Percentiles rank a stretch among this genome's conserved stretches.
Evolutionary conservation across 169 alveolate genomes (phyloP).

Genomic region (Condylostoma magnum): DNA sequence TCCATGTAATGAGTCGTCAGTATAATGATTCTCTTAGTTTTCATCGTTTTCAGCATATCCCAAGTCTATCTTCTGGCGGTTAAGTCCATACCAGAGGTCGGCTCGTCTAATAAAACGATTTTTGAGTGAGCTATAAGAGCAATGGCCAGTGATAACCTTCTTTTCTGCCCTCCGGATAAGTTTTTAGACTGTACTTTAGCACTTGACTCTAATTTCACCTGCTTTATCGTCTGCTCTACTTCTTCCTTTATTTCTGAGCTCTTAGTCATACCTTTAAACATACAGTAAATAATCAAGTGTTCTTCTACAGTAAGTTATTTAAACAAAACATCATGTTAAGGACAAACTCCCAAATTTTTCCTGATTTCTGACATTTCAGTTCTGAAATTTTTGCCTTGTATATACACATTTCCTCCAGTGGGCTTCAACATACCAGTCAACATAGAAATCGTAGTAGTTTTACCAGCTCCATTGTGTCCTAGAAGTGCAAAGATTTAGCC

Average conservation of each 20-base stretch:
- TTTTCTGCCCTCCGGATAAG: constrained; percentile 79
- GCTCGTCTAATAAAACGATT: constrained; percentile 87
- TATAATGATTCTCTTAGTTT: constrained; percentile 49
- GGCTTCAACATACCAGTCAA: constrained; percentile 63
- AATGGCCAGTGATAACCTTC: constrained; percentile 80
- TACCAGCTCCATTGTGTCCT: constrained; percentile 84
- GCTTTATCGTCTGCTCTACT: constrained; percentile 57
- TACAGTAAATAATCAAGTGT: constrained; percentile 74
- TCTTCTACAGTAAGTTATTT: constrained; percentile 79
- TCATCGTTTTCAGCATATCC: constrained; percentile 74
- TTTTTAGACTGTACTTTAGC: constrained; percentile 55
- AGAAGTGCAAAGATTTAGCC: constrained; percentile 63
- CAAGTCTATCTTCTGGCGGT: constrained; percentile 79
- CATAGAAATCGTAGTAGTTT: constrained; percentile 71
- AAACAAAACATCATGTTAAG: constrained; percentile 82
- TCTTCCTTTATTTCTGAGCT: constrained; percentile 43
- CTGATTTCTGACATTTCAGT: constrained; percentile 43
- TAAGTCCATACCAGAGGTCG: constrained; percentile 89
- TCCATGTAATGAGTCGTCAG: constrained; percentile 81
- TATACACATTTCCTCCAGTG: constrained; percentile 51
- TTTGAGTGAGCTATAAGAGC: constrained; percentile 85
- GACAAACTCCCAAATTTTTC: constrained; percentile 83
- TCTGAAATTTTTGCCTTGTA: background rate
- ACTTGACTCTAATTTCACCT: constrained; percentile 64
- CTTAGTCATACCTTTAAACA: constrained; percentile 71